These are phyloP conservation scores for Reticulascus tulasneorum DNA, from an alignment of 2,329 filamentous ascomycete species.

Conservation along the genomic window DNA sequence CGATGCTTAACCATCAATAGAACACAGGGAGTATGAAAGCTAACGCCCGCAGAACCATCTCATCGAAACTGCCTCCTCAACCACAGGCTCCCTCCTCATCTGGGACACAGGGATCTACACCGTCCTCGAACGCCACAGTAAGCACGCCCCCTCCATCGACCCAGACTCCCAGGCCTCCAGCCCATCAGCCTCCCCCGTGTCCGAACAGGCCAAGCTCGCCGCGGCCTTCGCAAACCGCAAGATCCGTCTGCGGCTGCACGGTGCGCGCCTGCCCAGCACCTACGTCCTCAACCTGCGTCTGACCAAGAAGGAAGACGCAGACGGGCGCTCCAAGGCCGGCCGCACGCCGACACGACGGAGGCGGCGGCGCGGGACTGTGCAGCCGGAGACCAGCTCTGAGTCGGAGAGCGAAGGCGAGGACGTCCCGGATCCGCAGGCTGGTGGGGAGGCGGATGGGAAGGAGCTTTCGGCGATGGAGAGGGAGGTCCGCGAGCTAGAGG, in stretches of 20 bases:
- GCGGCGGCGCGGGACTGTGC: background rate
- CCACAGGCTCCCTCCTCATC: conserved; percentile 55
- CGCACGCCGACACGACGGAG: conserved; percentile 2
- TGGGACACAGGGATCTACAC: conserved; percentile 61
- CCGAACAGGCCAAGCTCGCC: conserved; percentile 44
- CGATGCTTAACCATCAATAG: background rate
- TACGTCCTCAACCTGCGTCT: conserved; percentile 54
- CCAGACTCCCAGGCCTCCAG: conserved; percentile 30
- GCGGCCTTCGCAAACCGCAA: conserved; percentile 50
- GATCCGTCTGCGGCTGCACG: conserved; percentile 52
- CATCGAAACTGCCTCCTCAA: conserved; percentile 50
- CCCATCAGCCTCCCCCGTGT: no score
- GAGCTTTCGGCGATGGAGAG: conserved; percentile 31
- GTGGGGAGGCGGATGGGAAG: conserved; percentile 9
- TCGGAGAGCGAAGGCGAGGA: conserved; percentile 20
- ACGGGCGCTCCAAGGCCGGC: conserved; percentile 21
- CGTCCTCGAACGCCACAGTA: conserved; percentile 40
- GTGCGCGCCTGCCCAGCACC: conserved; percentile 45
- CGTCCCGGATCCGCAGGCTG: conserved; percentile 16
- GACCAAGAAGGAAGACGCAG: conserved; percentile 37
- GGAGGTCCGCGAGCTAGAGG: conserved; percentile 42
- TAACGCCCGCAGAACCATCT: conserved; percentile 56
- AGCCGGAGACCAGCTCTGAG: conserved; percentile 4
- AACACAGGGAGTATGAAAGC: no score
- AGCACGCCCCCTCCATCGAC: conserved; percentile 24